phyloP scores from a whole-genome alignment of 2,329 filamentous ascomycete species.

The Beauveria sp. region DNA sequence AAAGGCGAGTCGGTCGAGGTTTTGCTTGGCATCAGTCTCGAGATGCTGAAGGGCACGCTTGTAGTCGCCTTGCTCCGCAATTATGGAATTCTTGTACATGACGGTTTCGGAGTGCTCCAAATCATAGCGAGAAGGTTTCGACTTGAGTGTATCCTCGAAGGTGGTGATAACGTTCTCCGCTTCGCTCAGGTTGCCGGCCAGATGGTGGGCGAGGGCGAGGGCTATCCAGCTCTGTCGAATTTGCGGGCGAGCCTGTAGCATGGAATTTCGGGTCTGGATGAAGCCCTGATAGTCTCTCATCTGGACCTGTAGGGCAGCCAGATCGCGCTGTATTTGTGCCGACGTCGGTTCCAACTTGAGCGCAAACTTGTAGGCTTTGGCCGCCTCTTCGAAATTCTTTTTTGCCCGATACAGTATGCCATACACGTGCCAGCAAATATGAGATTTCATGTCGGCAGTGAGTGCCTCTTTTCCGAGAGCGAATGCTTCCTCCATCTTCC shows the following conservation, averaged over 20 bases:
- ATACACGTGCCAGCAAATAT: constrained; percentile 99
- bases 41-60: constrained; percentile 81
- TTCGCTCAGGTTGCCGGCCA: constrained; percentile 75
- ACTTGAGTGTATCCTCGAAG: constrained; percentile 89
- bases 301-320: constrained; percentile 88
- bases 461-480: constrained; percentile 85
- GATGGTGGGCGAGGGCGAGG: constrained; percentile 86
- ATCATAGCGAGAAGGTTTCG: constrained; percentile 66
- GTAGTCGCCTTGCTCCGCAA: constrained; percentile 79
- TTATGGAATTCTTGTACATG: constrained; percentile 92
- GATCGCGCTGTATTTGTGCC: constrained; percentile 84
- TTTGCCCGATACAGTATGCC: constrained; percentile 84
- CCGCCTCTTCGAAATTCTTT: constrained; percentile 98
- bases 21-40: constrained; percentile 66
- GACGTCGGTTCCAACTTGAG: constrained; percentile 90
- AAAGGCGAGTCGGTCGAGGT: constrained; percentile 75
- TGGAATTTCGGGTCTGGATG: constrained; percentile 76
- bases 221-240: constrained; percentile 94
- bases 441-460: constrained; percentile 95
- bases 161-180: constrained; percentile 87
- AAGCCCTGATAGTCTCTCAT: constrained; percentile 95
- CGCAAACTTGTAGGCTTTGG: constrained; percentile 98
- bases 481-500: constrained; percentile 91
- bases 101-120: constrained; percentile 90
- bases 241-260: constrained; percentile 77